phyloP scores from a whole-genome alignment of 169 alveolate species.

The Cardiosporidium cionae region DNA sequence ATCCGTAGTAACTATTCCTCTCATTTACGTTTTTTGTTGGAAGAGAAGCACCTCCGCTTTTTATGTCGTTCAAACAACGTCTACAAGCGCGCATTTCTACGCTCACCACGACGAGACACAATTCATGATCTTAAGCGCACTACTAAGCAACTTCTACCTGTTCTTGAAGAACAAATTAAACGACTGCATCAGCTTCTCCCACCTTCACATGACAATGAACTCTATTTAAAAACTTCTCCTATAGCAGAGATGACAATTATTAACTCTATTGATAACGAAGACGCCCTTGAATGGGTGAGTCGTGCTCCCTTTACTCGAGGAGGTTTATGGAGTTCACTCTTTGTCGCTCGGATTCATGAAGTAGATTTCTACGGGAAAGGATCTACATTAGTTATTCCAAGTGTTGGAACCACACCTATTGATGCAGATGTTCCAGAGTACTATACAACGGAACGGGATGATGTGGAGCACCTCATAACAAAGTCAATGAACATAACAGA shows the following conservation, averaged over 20 bases:
- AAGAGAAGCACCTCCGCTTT: constrained; percentile 48
- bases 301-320: constrained; percentile 39
- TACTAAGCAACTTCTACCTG: constrained; percentile 38
- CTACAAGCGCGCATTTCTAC: constrained; percentile 18
- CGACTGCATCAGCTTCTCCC: constrained; percentile 2
- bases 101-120: constrained; percentile 19
- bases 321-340: constrained; percentile 30
- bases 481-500: neutral
- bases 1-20: too few species aligned
- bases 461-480: too few species aligned
- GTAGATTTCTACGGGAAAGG: constrained; percentile 33
- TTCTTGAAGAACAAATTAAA: constrained; percentile 29
- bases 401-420: neutral
- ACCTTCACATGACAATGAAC: neutral
- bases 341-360: constrained; percentile 25
- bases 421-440: too few species aligned
- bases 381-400: constrained; percentile 21
- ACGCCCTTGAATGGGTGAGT: constrained; percentile 35
- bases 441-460: too few species aligned
- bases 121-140: constrained; percentile 27
- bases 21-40: too few species aligned
- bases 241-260: constrained; percentile 29
- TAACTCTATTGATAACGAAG: constrained; percentile 31
- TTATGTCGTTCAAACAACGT: constrained; percentile 36
- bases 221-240: too few species aligned